Conservation (phyloP, 371 early-diverging fungal species). For the Rhizomucor pusillus region DNA sequence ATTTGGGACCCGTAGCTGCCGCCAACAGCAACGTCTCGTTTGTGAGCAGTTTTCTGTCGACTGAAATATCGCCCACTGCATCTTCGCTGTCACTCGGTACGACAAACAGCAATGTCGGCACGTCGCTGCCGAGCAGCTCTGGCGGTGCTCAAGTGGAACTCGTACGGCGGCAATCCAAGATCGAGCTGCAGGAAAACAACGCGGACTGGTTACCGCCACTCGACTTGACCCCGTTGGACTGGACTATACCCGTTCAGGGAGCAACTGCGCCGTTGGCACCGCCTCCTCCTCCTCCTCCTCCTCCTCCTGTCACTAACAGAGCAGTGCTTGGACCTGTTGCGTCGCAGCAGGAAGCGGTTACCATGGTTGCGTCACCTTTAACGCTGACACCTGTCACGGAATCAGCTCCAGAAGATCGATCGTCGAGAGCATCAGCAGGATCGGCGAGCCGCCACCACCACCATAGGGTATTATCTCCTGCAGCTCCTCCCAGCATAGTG, state of each 20-base stretch:
- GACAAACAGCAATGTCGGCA: not conserved
- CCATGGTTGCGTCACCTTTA: slow-evolving; percentile 2
- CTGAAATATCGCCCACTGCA: slow-evolving; percentile 9
- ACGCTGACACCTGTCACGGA: slow-evolving; percentile 2
- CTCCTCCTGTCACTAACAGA: slow-evolving; percentile 5
- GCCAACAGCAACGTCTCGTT: not conserved
- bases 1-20: not conserved
- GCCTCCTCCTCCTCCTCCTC: too few species aligned
- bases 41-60: slow-evolving; percentile 5
- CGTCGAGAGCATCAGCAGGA: not conserved
- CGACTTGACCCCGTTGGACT: slow-evolving; percentile 13
- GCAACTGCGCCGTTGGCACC: not conserved
- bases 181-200: slow-evolving; percentile 2
- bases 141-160: slow-evolving; percentile 1
- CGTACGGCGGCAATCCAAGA: slow-evolving; percentile 11
- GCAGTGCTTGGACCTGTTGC: not conserved
- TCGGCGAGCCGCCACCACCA: slow-evolving; percentile 4
- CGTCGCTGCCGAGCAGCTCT: not conserved
- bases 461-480: too few species aligned
- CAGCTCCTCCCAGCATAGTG: slow-evolving; percentile 1
- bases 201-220: slow-evolving; percentile 10
- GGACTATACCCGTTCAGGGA: slow-evolving; percentile 3
- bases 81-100: slow-evolving; percentile 9
- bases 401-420: not conserved
- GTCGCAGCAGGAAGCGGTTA: not conserved